Conservation (phyloP, 2,329 filamentous ascomycete genomes). For the Cladosporium sp. region DNA sequence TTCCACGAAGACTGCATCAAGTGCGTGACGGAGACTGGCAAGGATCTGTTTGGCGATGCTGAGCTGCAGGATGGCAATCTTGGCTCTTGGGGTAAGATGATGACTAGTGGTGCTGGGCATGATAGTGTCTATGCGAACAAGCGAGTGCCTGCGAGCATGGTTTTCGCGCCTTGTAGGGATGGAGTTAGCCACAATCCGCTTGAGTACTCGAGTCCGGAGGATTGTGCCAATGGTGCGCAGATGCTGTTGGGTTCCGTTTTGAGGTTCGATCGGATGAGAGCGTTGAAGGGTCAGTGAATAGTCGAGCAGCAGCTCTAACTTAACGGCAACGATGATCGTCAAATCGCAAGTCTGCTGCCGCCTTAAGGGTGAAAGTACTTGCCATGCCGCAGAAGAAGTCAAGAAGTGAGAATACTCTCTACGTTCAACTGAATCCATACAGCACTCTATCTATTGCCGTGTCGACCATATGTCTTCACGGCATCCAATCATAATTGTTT, state of each 20-base stretch:
- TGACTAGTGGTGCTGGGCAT: slow-evolving; percentile 66
- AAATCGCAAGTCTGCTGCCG: not conserved
- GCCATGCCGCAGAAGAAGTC: too few species aligned
- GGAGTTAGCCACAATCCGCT: slow-evolving; percentile 51
- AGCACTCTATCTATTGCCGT: too few species aligned
- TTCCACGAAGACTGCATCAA: slow-evolving; percentile 69
- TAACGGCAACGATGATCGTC: not conserved
- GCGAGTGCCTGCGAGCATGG: slow-evolving; percentile 50
- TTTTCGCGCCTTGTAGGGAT: slow-evolving; percentile 50
- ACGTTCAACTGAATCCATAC: too few species aligned
- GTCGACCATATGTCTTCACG: too few species aligned
- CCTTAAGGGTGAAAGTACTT: too few species aligned
- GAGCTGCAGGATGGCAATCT: slow-evolving; percentile 39
- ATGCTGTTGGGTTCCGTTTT: slow-evolving; percentile 53
- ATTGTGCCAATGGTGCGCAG: slow-evolving; percentile 50
- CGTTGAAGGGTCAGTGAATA: not conserved
- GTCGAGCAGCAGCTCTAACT: not conserved
- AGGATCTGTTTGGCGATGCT: slow-evolving; percentile 51
- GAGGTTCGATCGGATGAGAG: slow-evolving; percentile 49
- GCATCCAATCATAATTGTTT: too few species aligned
- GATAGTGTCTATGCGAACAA: slow-evolving; percentile 52
- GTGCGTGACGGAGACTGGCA: slow-evolving; percentile 62
- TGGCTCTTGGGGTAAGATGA: slow-evolving; percentile 44
- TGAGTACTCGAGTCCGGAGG: slow-evolving; percentile 48
- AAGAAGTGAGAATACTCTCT: too few species aligned